Percentiles rank a stretch among this genome's conserved stretches.
Conservation (phyloP, 108 stramenopile genomes). For the Stephanodiscus triporus region DNA sequence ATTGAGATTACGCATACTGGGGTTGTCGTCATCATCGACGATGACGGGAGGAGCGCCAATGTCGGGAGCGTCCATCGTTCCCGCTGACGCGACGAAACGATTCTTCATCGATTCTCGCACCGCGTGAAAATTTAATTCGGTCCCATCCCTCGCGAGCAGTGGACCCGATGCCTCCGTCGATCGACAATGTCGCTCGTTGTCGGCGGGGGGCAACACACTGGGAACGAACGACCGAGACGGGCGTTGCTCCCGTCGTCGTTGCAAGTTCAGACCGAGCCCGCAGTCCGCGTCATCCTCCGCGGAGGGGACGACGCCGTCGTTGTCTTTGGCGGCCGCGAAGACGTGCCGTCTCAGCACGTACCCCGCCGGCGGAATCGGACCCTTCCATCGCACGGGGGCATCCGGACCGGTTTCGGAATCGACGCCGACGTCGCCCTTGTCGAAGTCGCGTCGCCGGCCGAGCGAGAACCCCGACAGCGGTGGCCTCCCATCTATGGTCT, state of each 20-base stretch:
- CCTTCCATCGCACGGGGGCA: slow-evolving; percentile 26
- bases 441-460: background rate
- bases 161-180: background rate
- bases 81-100: slow-evolving; percentile 37
- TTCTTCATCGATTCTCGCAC: slow-evolving; percentile 54
- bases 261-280: slow-evolving; percentile 42
- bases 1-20: slow-evolving; percentile 1
- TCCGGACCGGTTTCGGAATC: background rate
- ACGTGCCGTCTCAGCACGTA: slow-evolving; percentile 45
- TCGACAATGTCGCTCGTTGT: background rate
- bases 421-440: background rate
- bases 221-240: slow-evolving; percentile 14
- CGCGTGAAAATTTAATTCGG: slow-evolving; percentile 42
- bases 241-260: slow-evolving; percentile 8
- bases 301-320: background rate
- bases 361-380: slow-evolving; percentile 42
- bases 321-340: slow-evolving; percentile 15
- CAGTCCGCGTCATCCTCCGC: slow-evolving; percentile 17
- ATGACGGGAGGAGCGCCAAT: background rate
- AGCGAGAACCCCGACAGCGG: slow-evolving; percentile 45
- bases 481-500: slow-evolving; percentile 45
- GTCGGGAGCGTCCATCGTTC: background rate
- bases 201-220: slow-evolving; percentile 23
- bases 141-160: slow-evolving; percentile 33
- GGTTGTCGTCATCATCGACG: slow-evolving; percentile 3